A percentile compares a stretch with the other conserved stretches of the same genome.
Evolutionary conservation across 805 yeast species (phyloP).

Genomic region (Huiozyma sinensis): DNA sequence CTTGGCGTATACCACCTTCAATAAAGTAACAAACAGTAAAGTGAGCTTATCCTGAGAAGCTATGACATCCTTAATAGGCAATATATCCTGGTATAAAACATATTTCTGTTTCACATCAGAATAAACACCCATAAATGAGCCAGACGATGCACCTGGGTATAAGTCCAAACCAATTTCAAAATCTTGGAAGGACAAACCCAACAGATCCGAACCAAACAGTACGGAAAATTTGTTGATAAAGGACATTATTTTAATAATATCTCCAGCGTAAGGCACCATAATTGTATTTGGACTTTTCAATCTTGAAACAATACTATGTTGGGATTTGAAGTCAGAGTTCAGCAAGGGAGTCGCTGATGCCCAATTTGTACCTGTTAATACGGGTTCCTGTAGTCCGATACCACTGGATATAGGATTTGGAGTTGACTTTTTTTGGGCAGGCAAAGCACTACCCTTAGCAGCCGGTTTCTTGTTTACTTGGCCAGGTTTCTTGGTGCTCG

Average conservation of each 20-base stretch:
- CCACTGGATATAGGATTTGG: background rate
- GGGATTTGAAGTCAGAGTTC: conserved; percentile 13
- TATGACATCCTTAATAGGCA: conserved; percentile 15
- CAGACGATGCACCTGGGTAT: conserved; percentile 13
- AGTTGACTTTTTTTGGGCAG: background rate
- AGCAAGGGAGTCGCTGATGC: conserved; percentile 18
- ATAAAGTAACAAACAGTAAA: conserved; percentile 12
- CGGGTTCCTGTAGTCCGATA: conserved; percentile 15
- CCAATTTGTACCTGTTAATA: conserved; percentile 16
- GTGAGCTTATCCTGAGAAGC: conserved; percentile 18
- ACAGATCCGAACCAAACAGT: conserved; percentile 12
- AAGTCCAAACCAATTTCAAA: conserved; percentile 19
- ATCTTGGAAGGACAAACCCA: conserved; percentile 17
- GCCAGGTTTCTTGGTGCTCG: background rate
- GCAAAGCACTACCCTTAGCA: background rate
- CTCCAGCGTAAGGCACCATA: conserved; percentile 15
- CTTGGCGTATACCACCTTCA: conserved; percentile 10
- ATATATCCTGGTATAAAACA: conserved; percentile 15
- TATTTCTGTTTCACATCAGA: conserved; percentile 2
- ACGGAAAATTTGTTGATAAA: conserved; percentile 15
- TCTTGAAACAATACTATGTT: conserved; percentile 12
- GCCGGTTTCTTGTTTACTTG: background rate
- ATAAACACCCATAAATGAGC: conserved; percentile 10
- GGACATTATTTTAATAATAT: conserved; percentile 13
- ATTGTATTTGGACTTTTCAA: conserved; percentile 14